A percentile compares a stretch with the other conserved stretches of the same genome.
These are phyloP conservation scores for Hypoxylon fuscum DNA, from an alignment of 495 filamentous ascomycete species.

Conservation along the genomic window DNA sequence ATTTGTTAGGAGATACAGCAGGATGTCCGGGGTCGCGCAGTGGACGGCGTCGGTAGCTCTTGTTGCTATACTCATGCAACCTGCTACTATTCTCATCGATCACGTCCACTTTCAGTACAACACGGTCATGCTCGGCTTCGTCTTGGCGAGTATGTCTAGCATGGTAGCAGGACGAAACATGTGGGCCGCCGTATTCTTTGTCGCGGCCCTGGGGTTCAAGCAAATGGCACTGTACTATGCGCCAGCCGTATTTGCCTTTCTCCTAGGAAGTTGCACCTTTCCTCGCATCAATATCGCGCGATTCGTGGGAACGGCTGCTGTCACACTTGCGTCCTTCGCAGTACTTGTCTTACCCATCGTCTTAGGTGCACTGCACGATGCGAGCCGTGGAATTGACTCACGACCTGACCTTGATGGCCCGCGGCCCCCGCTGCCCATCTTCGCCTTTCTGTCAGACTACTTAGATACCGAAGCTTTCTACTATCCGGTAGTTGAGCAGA, in stretches of 20 bases:
- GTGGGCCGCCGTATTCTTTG: conserved; percentile 93
- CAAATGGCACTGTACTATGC: conserved; percentile 99
- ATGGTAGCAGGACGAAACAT: conserved; percentile 84
- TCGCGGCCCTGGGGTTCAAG: conserved; percentile 92
- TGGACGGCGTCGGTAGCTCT: conserved; percentile 88
- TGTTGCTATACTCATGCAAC: conserved; percentile 90
- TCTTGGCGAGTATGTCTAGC: conserved; percentile 85
- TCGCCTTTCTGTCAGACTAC: conserved; percentile 64
- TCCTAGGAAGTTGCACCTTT: conserved; percentile 84
- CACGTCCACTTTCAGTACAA: conserved; percentile 99
- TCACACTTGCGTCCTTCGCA: conserved; percentile 77
- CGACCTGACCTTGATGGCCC: conserved; percentile 58
- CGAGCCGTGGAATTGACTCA: conserved; percentile 60
- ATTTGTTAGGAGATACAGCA: conserved; percentile 81
- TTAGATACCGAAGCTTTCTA: conserved; percentile 71
- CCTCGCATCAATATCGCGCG: conserved; percentile 74
- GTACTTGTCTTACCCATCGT: conserved; percentile 79
- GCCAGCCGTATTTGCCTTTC: conserved; percentile 88
- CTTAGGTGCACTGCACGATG: conserved; percentile 68
- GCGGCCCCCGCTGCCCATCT: conserved; percentile 64
- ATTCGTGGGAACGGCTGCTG: conserved; percentile 75
- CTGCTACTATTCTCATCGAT: conserved; percentile 89
- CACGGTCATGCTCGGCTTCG: conserved; percentile 93
- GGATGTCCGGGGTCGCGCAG: conserved; percentile 70
- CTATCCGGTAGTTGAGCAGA: conserved; percentile 76